These are phyloP conservation scores for Canavalia ensiformis DNA, from an alignment of 306 rosid genomes.

Conservation along the genomic window DNA sequence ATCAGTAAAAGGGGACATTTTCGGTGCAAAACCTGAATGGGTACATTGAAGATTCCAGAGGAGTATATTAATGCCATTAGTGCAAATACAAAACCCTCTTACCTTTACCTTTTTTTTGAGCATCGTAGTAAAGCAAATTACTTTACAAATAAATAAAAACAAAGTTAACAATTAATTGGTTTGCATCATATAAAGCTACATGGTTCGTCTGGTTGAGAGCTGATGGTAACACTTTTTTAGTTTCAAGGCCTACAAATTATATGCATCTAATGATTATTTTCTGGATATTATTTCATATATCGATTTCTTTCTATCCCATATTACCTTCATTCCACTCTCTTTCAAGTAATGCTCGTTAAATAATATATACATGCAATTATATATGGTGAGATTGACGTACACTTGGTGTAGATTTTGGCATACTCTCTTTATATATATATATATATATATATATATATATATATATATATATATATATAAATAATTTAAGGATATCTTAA, in stretches of 20 bases:
- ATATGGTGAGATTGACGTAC: neutral
- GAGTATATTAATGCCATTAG: neutral
- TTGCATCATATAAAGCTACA: neutral
- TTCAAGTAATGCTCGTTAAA: neutral
- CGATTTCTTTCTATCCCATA: too few relatives aligned
- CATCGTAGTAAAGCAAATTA: neutral
- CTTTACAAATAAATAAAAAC: neutral
- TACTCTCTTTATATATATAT: too few relatives aligned
- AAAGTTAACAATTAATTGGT: neutral
- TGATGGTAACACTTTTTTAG: neutral
- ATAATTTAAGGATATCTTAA: too few relatives aligned
- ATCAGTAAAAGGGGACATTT: slow-evolving; percentile 45
- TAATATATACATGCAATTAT: neutral
- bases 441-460: too few relatives aligned
- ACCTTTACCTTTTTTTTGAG: neutral
- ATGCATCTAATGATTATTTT: neutral
- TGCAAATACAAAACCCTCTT: neutral
- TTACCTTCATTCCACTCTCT: too few relatives aligned
- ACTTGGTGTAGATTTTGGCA: neutral
- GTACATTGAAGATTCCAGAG: slow-evolving; percentile 2
- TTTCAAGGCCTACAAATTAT: neutral
- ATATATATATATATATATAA: too few relatives aligned
- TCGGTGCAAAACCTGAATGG: slow-evolving; percentile 33
- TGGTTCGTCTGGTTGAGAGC: slow-evolving; percentile 1
- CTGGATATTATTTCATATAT: too few relatives aligned